phyloP scores from a whole-genome alignment of 352 stramenopile genomes.

The Globisporangium barbulae region DNA sequence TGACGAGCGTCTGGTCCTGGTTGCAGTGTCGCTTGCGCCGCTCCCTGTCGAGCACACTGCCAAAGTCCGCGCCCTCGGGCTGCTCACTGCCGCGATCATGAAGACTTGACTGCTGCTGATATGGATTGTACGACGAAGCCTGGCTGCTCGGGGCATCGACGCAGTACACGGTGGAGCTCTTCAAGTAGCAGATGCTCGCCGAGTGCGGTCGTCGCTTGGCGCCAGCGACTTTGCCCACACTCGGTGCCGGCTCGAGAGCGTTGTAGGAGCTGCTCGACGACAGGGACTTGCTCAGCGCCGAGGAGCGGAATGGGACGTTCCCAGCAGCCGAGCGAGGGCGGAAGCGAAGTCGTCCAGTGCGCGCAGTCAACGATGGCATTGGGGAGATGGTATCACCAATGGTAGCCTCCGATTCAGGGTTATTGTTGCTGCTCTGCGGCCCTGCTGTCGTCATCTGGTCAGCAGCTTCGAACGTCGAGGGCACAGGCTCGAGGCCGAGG shows the following conservation, averaged over 20 bases:
- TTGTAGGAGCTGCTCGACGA: not conserved
- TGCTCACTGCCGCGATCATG: not conserved
- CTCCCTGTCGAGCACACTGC: conserved; percentile 37
- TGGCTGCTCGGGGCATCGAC: conserved; percentile 16
- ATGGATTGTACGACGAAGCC: conserved; percentile 2
- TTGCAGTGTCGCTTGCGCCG: conserved; percentile 24
- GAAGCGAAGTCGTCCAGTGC: conserved; percentile 16
- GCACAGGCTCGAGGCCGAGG: conserved; percentile 43
- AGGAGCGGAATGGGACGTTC: conserved; percentile 15
- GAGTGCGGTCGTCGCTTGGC: conserved; percentile 47
- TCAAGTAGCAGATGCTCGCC: conserved; percentile 50
- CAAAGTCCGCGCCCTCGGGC: conserved; percentile 22
- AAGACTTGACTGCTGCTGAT: conserved; percentile 5
- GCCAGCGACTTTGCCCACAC: conserved; percentile 40
- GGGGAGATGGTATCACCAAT: not conserved
- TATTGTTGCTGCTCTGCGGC: not conserved
- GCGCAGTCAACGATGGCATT: not conserved
- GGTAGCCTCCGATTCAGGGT: not conserved
- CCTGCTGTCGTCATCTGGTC: not conserved
- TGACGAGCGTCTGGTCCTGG: conserved; percentile 20
- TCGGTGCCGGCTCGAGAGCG: conserved; percentile 7
- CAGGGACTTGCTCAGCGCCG: not conserved
- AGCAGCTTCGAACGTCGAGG: conserved; percentile 20
- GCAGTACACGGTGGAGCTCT: conserved; percentile 53
- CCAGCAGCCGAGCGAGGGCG: conserved; percentile 34